A percentile compares a stretch with the other conserved stretches of the same genome.
phyloP scores from a whole-genome alignment of 345 rosid species.

The Cochlearia excelsa region DNA sequence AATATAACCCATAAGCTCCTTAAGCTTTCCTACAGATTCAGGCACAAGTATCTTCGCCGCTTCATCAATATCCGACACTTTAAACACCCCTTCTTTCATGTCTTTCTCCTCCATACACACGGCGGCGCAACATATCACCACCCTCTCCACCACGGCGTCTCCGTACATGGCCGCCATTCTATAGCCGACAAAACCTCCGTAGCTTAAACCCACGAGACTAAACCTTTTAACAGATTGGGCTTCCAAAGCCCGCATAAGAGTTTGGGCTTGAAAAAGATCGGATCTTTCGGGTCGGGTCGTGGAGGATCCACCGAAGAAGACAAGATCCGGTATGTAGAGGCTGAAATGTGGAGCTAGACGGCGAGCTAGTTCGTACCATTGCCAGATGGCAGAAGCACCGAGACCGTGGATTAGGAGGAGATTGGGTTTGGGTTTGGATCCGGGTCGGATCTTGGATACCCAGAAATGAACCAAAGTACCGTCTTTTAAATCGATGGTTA shows the following conservation, averaged over 20 bases:
- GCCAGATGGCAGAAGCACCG: conserved; percentile 81
- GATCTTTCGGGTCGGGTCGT: conserved; percentile 67
- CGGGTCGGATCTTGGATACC: conserved; percentile 50
- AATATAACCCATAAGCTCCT: conserved; percentile 51
- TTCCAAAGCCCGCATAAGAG: conserved; percentile 59
- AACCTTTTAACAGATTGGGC: conserved; percentile 46
- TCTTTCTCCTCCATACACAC: conserved; percentile 84
- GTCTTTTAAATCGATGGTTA: conserved; percentile 59
- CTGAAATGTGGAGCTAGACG: conserved; percentile 51
- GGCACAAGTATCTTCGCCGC: conserved; percentile 69
- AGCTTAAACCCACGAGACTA: conserved; percentile 72
- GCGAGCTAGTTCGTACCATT: conserved; percentile 54
- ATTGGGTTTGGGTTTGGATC: conserved; percentile 47
- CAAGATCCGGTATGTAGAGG: conserved; percentile 66
- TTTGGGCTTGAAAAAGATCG: conserved; percentile 73
- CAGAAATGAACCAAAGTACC: conserved; percentile 83
- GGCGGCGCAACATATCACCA: conserved; percentile 69
- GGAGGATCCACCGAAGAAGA: conserved; percentile 74
- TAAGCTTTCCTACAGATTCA: conserved; percentile 50
- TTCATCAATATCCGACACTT: conserved; percentile 63
- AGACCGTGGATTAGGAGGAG: conserved; percentile 82
- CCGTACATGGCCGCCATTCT: conserved; percentile 60
- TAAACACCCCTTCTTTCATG: conserved; percentile 55
- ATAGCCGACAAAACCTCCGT: conserved; percentile 83
- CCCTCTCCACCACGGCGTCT: conserved; percentile 66